A percentile compares a stretch with the other conserved stretches of the same genome.
Conservation (phyloP, 257 asterid genomes). For the Nemophila menziesii region DNA sequence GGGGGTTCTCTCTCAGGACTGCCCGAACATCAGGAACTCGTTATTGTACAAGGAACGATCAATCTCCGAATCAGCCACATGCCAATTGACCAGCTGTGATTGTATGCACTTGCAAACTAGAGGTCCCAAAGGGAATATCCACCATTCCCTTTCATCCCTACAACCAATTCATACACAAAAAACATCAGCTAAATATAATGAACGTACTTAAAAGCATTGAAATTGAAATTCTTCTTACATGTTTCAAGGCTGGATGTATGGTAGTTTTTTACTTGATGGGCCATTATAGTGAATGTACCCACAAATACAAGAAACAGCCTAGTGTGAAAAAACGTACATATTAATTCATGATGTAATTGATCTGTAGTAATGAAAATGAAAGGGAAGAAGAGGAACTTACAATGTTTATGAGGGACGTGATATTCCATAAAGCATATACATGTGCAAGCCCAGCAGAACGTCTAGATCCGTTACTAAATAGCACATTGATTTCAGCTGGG, state of each 20-base stretch:
- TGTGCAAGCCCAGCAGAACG: conserved; percentile 98
- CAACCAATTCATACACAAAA: too few species aligned
- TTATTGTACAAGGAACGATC: conserved; percentile 87
- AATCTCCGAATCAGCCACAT: conserved; percentile 89
- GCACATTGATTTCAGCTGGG: conserved; percentile 96
- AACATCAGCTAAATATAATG: too few species aligned
- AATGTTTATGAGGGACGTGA: conserved; percentile 69
- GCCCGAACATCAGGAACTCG: conserved; percentile 88
- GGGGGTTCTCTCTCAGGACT: too few species aligned
- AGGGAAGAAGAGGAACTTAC: too few species aligned
- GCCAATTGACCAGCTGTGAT: conserved; percentile 84
- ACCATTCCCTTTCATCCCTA: conserved; percentile 99
- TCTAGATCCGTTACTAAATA: conserved; percentile 92
- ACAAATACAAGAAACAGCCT: conserved; percentile 83
- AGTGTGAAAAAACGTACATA: conserved; percentile 12
- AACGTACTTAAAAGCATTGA: too few species aligned
- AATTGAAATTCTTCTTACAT: too few species aligned
- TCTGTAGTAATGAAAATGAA: too few species aligned
- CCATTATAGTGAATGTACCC: conserved; percentile 57
- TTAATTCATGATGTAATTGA: too few species aligned
- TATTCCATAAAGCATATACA: conserved; percentile 88
- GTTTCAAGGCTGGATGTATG: conserved; percentile 90
- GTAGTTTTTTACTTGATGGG: conserved; percentile 51
- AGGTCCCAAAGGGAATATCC: conserved; percentile 92
- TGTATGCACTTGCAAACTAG: conserved; percentile 80